A percentile compares a stretch with the other conserved stretches of the same genome.
Conservation (phyloP, 192 early-diverging fungal genomes). For the Phlyctochytrium arcticum region DNA sequence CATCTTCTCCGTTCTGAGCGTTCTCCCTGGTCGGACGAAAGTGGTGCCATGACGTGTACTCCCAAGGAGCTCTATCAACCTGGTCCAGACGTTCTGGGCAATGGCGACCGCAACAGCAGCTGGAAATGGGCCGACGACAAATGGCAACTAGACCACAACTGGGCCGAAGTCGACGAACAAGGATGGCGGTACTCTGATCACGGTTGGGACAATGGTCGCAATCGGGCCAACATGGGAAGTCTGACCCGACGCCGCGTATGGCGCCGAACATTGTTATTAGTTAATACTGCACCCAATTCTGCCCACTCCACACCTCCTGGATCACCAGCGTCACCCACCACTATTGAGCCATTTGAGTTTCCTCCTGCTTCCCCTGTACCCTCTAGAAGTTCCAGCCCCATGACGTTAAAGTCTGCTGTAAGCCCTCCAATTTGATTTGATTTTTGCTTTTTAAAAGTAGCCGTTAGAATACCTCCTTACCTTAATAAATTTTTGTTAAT, state of each 20-base stretch:
- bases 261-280: conserved; percentile 45
- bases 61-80: conserved; percentile 55
- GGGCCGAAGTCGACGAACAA: conserved; percentile 41
- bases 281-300: too few relatives aligned
- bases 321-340: too few relatives aligned
- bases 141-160: conserved; percentile 54
- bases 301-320: too few relatives aligned
- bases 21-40: conserved; percentile 59
- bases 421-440: too few relatives aligned
- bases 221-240: conserved; percentile 39
- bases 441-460: too few relatives aligned
- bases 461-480: too few relatives aligned
- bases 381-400: too few relatives aligned
- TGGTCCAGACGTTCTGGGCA: conserved; percentile 32
- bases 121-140: conserved; percentile 55
- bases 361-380: too few relatives aligned
- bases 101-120: conserved; percentile 10
- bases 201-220: conserved; percentile 53
- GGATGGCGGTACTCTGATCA: conserved; percentile 72
- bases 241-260: conserved; percentile 65
- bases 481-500: too few relatives aligned
- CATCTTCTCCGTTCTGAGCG: conserved; percentile 56
- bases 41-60: conserved; percentile 44
- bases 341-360: too few relatives aligned
- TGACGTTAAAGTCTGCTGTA: too few relatives aligned